Evolutionary conservation across 1,284 basidiomycete species (phyloP).

Genomic region (Cryptococcus amylolentus): DNA sequence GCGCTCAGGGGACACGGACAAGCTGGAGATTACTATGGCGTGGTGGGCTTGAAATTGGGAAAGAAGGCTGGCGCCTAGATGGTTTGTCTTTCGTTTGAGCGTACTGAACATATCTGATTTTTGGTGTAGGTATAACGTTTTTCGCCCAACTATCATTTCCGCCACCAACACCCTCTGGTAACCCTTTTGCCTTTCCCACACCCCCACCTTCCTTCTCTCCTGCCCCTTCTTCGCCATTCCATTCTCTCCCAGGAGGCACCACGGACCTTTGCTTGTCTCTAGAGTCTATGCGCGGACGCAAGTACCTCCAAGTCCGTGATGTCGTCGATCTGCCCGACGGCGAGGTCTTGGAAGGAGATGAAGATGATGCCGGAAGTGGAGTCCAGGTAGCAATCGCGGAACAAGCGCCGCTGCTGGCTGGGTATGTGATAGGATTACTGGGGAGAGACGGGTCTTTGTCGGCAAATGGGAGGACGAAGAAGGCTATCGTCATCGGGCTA

Average conservation of each 20-base stretch:
- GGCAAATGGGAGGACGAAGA: constrained; percentile 29
- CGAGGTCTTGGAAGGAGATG: constrained; percentile 32
- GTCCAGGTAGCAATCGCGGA: constrained; percentile 41
- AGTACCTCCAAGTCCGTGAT: constrained; percentile 40
- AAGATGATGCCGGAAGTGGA: constrained; percentile 21
- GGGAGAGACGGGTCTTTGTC: constrained; percentile 18
- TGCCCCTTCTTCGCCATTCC: constrained; percentile 24
- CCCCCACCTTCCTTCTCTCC: constrained; percentile 1
- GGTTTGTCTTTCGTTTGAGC: constrained; percentile 17
- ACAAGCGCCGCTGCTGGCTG: constrained; percentile 32
- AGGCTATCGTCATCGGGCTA: constrained; percentile 39
- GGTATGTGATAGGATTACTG: constrained; percentile 38
- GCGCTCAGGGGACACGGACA: background rate
- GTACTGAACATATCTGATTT: too few species aligned
- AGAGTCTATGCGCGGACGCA: constrained; percentile 46
- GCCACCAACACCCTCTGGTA: constrained; percentile 18
- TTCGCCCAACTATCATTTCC: constrained; percentile 37
- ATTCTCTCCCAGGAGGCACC: constrained; percentile 23
- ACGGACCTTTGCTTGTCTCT: constrained; percentile 49
- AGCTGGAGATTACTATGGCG: constrained; percentile 47
- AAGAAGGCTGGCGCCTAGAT: constrained; percentile 45
- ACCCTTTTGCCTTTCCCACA: constrained; percentile 23
- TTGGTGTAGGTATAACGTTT: constrained; percentile 40
- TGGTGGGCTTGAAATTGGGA: constrained; percentile 46
- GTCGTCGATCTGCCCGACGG: constrained; percentile 31